A percentile compares a stretch with the other conserved stretches of the same genome.
phyloP scores from a whole-genome alignment of 176 grass and related monocot species.

The Cenchrus purpureus region DNA sequence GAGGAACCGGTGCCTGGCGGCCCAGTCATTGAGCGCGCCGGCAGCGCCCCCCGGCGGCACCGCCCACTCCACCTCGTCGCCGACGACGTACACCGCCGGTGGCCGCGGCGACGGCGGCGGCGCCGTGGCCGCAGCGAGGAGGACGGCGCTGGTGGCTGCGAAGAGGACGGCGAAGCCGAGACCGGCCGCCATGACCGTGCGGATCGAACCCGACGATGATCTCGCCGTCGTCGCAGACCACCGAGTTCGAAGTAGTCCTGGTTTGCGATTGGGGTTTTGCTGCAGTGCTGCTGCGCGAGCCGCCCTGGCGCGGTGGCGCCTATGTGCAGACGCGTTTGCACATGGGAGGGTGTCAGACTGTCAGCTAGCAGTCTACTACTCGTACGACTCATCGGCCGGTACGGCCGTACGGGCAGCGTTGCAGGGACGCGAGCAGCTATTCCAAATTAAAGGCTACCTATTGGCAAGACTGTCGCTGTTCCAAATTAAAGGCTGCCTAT shows the following conservation, averaged over 20 bases:
- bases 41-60: slow-evolving; percentile 14
- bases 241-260: neutral
- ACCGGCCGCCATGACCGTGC: slow-evolving; percentile 18
- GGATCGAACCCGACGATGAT: no score
- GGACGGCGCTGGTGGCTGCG: neutral
- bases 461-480: no score
- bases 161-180: slow-evolving; percentile 18
- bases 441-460: no score
- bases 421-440: no score
- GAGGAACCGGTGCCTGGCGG: slow-evolving; percentile 41
- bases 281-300: neutral
- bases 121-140: neutral
- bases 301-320: neutral
- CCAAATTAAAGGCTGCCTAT: no score
- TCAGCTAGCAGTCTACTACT: no score
- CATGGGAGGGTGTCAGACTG: no score
- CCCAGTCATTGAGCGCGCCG: slow-evolving; percentile 47
- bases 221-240: neutral
- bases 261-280: neutral
- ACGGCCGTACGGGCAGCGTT: no score
- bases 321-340: no score
- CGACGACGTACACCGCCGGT: slow-evolving; percentile 41
- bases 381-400: no score
- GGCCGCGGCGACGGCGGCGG: neutral
- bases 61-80: slow-evolving; percentile 27